Percentiles rank a stretch among this genome's conserved stretches.
Evolutionary conservation across 139 green algal species (phyloP).

Genomic region (Closterium sp.): DNA sequence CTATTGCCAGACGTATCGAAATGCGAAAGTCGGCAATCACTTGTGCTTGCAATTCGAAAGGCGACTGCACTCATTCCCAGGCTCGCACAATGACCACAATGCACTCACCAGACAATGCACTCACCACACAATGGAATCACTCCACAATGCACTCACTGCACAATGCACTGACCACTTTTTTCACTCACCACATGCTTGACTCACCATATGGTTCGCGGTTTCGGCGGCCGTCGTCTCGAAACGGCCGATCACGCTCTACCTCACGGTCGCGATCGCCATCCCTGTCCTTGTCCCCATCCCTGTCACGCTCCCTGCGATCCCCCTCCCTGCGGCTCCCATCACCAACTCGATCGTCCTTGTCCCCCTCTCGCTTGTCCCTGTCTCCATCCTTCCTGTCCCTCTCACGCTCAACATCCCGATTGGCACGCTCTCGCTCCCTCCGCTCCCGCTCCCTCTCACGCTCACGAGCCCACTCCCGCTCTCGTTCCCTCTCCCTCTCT

Average conservation of each 20-base stretch:
- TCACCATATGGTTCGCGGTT: neutral
- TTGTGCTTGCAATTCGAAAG: too few species aligned
- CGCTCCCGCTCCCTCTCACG: slow-evolving; percentile 1
- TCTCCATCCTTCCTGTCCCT: neutral
- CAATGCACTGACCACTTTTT: too few species aligned
- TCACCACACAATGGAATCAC: too few species aligned
- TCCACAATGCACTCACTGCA: too few species aligned
- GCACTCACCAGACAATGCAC: too few species aligned
- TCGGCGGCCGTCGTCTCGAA: neutral
- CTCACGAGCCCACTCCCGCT: neutral
- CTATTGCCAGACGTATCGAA: neutral
- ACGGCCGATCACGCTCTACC: neutral
- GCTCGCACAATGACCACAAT: neutral
- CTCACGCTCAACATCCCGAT: neutral
- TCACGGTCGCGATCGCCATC: neutral
- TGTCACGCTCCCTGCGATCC: neutral
- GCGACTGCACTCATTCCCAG: too few species aligned
- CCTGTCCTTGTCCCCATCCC: neutral
- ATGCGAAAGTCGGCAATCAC: neutral
- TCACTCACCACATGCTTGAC: neutral
- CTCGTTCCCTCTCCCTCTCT: neutral
- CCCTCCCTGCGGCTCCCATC: neutral
- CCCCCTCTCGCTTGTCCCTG: neutral
- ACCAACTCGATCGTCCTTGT: neutral
- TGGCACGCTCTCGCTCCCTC: neutral